A percentile compares a stretch with the other conserved stretches of the same genome.
Conservation (phyloP, 2,329 filamentous ascomycete genomes). For the Colletotrichum higginsianum region DNA sequence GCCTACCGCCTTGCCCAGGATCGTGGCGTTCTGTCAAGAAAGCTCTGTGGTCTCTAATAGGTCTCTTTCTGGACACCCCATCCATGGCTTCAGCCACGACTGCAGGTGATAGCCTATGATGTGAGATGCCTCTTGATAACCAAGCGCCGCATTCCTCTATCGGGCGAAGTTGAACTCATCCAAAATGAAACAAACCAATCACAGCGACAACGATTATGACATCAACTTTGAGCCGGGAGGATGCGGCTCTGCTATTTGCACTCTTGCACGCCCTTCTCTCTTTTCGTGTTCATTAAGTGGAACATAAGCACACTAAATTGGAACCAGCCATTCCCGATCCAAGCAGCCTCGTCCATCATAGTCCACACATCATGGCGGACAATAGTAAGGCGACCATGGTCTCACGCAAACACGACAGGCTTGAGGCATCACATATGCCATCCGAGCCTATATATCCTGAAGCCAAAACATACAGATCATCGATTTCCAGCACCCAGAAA, state of each 20-base stretch:
- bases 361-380: background rate
- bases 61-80: background rate
- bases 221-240: background rate
- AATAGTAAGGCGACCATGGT: background rate
- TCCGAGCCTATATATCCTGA: background rate
- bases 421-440: background rate
- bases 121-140: background rate
- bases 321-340: background rate
- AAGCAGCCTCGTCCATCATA: background rate
- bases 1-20: background rate
- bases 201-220: background rate
- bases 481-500: background rate
- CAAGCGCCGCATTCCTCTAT: background rate
- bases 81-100: background rate
- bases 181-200: background rate
- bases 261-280: background rate
- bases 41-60: background rate
- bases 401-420: background rate
- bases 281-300: background rate
- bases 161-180: background rate
- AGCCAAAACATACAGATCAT: background rate
- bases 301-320: background rate
- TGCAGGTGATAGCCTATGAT: background rate
- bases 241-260: background rate
- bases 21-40: background rate